Evolutionary conservation across 2,329 filamentous ascomycete species (phyloP).

Genomic region (Tothia fuscella): DNA sequence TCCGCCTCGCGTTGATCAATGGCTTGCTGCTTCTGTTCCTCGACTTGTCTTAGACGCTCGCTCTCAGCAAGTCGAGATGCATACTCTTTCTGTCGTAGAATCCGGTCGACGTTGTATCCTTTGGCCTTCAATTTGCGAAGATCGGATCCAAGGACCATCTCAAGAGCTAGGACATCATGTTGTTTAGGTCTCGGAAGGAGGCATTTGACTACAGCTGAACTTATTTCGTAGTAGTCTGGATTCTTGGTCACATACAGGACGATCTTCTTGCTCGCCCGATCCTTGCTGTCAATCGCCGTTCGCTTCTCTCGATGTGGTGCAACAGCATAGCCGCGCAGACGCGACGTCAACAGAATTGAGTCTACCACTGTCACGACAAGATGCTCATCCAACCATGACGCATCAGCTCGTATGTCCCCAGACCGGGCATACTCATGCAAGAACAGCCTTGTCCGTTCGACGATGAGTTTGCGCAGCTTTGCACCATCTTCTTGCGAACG

Average conservation of each 20-base stretch:
- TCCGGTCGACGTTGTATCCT: slow-evolving; percentile 94
- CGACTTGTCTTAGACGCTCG: slow-evolving; percentile 54
- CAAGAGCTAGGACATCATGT: slow-evolving; percentile 79
- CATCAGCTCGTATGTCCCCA: slow-evolving; percentile 70
- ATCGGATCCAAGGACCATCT: slow-evolving; percentile 79
- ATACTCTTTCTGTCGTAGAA: slow-evolving; percentile 74
- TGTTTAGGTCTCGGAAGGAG: slow-evolving; percentile 74
- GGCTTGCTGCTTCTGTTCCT: slow-evolving; percentile 61
- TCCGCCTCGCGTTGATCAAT: slow-evolving; percentile 54
- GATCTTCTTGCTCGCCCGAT: slow-evolving; percentile 42
- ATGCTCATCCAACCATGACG: slow-evolving; percentile 82
- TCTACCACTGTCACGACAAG: slow-evolving; percentile 66
- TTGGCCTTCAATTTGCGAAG: slow-evolving; percentile 70
- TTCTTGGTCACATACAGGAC: slow-evolving; percentile 66
- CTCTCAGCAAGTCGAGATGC: slow-evolving; percentile 82
- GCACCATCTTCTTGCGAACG: slow-evolving; percentile 57
- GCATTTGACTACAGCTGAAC: slow-evolving; percentile 70
- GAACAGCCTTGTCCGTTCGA: slow-evolving; percentile 83
- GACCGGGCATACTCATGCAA: slow-evolving; percentile 76
- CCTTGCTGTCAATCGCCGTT: slow-evolving; percentile 55
- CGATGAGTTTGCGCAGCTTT: slow-evolving; percentile 64
- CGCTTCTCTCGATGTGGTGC: slow-evolving; percentile 45
- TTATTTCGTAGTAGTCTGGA: slow-evolving; percentile 84
- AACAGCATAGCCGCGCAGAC: slow-evolving; percentile 59
- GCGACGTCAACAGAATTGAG: slow-evolving; percentile 63